Evolutionary conservation across 306 rosid genomes (phyloP).

Genomic region (Quercus ilex): DNA sequence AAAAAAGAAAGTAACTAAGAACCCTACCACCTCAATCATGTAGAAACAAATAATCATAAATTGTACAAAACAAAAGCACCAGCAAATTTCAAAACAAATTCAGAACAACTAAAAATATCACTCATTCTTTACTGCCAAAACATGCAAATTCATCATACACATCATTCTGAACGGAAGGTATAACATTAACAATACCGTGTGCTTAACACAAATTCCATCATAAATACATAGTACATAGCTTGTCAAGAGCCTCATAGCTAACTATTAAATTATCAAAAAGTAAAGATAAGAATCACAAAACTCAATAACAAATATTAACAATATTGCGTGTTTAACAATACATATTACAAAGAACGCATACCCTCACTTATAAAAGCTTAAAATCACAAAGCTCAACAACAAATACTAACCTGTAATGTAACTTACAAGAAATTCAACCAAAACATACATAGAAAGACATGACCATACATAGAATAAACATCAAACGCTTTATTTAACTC

Average conservation of each 20-base stretch:
- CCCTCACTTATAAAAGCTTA: neutral
- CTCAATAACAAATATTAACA: no score
- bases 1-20: constrained; percentile 16
- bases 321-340: no score
- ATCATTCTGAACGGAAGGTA: neutral
- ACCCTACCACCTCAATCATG: constrained; percentile 3
- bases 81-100: neutral
- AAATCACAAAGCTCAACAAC: neutral
- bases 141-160: neutral
- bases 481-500: neutral
- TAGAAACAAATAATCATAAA: neutral
- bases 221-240: no score
- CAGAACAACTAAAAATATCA: neutral
- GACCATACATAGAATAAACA: no score
- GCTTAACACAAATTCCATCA: neutral
- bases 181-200: neutral
- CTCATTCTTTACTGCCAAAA: neutral
- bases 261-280: neutral
- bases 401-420: neutral
- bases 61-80: neutral
- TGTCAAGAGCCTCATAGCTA: no score
- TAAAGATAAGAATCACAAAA: neutral
- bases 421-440: neutral
- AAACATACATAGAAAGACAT: neutral
- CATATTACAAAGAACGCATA: no score